Percentiles rank a stretch among this genome's conserved stretches.
Evolutionary conservation across 129 eudicot species (phyloP).

Genomic region (Rutidosis leptorrhynchoides): DNA sequence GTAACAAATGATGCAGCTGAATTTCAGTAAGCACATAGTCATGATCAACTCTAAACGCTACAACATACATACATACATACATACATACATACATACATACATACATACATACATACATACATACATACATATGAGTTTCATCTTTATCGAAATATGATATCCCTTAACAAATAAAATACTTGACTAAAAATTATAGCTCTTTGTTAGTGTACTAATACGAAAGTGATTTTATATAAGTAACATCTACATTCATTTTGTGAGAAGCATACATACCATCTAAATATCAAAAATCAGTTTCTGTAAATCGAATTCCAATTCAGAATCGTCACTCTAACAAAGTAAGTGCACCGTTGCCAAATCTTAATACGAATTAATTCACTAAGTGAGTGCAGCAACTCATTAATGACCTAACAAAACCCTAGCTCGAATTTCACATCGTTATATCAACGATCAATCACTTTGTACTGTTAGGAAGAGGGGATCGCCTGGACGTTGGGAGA

Average conservation of each 20-base stretch:
- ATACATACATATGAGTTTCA: slow-evolving; percentile 38
- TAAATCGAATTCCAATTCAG: slow-evolving; percentile 14
- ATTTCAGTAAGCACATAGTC: not conserved
- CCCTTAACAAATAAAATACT: not conserved
- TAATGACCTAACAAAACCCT: slow-evolving; percentile 26
- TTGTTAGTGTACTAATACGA: not conserved
- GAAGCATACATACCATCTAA: slow-evolving; percentile 33
- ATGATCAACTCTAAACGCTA: slow-evolving; percentile 64
- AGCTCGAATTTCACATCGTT: not conserved
- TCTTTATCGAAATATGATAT: slow-evolving; percentile 46
- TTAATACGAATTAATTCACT: not conserved
- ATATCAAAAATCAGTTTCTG: slow-evolving; percentile 14
- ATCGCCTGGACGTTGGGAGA: too few species aligned
- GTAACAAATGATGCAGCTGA: not conserved
- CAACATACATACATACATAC: slow-evolving; percentile 18
- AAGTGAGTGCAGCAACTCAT: slow-evolving; percentile 19
- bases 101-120: too few species aligned
- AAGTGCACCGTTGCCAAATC: slow-evolving; percentile 12
- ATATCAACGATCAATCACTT: slow-evolving; percentile 14
- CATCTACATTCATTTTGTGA: too few species aligned
- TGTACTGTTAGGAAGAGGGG: too few species aligned
- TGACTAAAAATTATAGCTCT: not conserved
- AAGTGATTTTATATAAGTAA: too few species aligned
- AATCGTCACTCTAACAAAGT: slow-evolving; percentile 7
- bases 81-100: too few species aligned